Conservation (phyloP, 2,329 filamentous ascomycete genomes). For the Pseudovirgaria hyperparasitica region DNA sequence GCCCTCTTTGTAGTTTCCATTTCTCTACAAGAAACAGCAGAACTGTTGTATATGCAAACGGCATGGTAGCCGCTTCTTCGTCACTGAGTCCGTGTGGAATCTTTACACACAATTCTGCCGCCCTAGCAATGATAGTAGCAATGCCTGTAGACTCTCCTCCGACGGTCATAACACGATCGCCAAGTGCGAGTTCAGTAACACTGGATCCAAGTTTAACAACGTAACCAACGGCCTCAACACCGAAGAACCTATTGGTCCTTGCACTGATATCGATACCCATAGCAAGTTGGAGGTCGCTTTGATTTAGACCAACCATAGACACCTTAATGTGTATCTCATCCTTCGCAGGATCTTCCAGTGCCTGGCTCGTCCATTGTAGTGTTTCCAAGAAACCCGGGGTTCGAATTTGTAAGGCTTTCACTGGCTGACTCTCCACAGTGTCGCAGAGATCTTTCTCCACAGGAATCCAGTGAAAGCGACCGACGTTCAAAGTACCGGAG, state of each 20-base stretch:
- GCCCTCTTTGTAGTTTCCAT: conserved; percentile 5
- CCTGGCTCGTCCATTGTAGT: not conserved
- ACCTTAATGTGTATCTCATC: not conserved
- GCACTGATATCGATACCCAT: too few relatives aligned
- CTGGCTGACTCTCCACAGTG: too few relatives aligned
- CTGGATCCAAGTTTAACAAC: conserved; percentile 1
- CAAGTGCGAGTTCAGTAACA: conserved; percentile 2
- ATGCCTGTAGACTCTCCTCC: not conserved
- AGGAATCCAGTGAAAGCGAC: too few relatives aligned
- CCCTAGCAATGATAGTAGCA: conserved; percentile 1
- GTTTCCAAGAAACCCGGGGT: not conserved
- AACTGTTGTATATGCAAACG: conserved; percentile 6
- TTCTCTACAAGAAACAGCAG: conserved; percentile 6
- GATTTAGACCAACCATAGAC: not conserved
- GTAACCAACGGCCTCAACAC: conserved; percentile 4
- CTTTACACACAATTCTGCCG: not conserved
- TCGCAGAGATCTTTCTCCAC: too few relatives aligned
- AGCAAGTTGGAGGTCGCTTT: not conserved
- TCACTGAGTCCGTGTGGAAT: conserved; percentile 4
- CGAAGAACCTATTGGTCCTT: too few relatives aligned
- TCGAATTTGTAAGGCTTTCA: too few relatives aligned
- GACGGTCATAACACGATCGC: conserved; percentile 6
- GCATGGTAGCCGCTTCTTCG: conserved; percentile 6
- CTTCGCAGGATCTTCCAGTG: not conserved
- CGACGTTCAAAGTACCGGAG: too few relatives aligned